Evolutionary conservation across 352 stramenopile species (phyloP).

Genomic region (Phytopythium cucurbitacearum): DNA sequence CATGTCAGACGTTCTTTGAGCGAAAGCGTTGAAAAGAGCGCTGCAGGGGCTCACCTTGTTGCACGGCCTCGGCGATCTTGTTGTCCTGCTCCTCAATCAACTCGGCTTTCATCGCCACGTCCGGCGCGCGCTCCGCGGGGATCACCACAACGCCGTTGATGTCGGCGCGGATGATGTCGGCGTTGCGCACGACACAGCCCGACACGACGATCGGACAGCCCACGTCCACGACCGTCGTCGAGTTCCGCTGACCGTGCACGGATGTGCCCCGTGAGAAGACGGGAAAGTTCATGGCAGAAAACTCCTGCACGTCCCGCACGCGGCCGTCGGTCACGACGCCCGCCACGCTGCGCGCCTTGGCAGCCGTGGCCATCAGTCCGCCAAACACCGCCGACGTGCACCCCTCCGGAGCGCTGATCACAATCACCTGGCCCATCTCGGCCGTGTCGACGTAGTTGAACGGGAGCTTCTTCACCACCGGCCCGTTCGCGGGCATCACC

Average conservation of each 20-base stretch:
- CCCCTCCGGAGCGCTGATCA: constrained; percentile 59
- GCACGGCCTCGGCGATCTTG: constrained; percentile 70
- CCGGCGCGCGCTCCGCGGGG: constrained; percentile 57
- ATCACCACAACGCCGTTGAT: constrained; percentile 83
- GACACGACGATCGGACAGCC: constrained; percentile 61
- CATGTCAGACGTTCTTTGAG: constrained; percentile 58
- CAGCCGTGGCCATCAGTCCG: constrained; percentile 61
- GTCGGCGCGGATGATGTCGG: constrained; percentile 78
- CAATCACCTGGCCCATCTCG: constrained; percentile 71
- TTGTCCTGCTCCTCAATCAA: constrained; percentile 79
- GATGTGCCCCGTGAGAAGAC: constrained; percentile 69
- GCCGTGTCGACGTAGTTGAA: constrained; percentile 81
- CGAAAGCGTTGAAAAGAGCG: constrained; percentile 76
- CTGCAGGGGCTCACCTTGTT: constrained; percentile 74
- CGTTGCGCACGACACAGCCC: constrained; percentile 72
- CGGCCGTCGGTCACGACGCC: constrained; percentile 72
- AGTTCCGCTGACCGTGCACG: constrained; percentile 55
- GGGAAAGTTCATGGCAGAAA: constrained; percentile 62
- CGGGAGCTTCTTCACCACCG: constrained; percentile 50
- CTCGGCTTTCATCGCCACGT: constrained; percentile 68
- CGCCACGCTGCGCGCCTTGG: constrained; percentile 60
- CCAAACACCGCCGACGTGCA: constrained; percentile 65
- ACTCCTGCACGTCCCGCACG: constrained; percentile 71
- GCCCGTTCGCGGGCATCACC: constrained; percentile 61
- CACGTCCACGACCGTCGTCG: constrained; percentile 67